Percentiles rank a stretch among this genome's conserved stretches.
Conservation (phyloP, 2,329 filamentous ascomycete genomes). For the Aureobasidium vineae region DNA sequence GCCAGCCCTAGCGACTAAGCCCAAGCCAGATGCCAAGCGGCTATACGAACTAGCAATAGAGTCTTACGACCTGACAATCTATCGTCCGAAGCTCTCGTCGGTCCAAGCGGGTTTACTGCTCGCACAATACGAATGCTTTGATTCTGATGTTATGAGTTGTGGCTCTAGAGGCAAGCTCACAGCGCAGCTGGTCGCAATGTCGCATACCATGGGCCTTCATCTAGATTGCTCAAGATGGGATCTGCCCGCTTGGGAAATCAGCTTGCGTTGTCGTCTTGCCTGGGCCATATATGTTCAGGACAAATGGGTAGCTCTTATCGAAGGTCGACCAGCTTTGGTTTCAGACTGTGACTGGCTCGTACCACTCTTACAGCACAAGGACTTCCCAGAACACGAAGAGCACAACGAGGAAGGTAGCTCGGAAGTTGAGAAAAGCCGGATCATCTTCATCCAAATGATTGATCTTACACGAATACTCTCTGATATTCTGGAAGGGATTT, state of each 20-base stretch:
- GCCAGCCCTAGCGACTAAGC: slow-evolving; percentile 49
- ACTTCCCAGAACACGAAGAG: slow-evolving; percentile 37
- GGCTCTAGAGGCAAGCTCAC: slow-evolving; percentile 35
- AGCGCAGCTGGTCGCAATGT: slow-evolving; percentile 41
- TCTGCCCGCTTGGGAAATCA: slow-evolving; percentile 36
- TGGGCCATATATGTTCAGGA: slow-evolving; percentile 37
- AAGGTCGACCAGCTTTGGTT: slow-evolving; percentile 35
- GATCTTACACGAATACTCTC: slow-evolving; percentile 32
- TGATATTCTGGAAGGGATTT: slow-evolving; percentile 31
- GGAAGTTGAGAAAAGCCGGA: slow-evolving; percentile 34
- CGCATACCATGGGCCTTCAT: slow-evolving; percentile 43
- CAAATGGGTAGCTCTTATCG: slow-evolving; percentile 34
- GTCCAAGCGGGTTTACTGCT: slow-evolving; percentile 44
- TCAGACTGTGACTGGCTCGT: slow-evolving; percentile 35
- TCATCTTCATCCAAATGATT: slow-evolving; percentile 37
- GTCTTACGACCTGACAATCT: slow-evolving; percentile 40
- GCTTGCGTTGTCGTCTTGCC: slow-evolving; percentile 35
- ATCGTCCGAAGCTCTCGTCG: slow-evolving; percentile 44
- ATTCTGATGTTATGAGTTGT: slow-evolving; percentile 30
- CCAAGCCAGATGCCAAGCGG: slow-evolving; percentile 44
- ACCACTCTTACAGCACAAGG: slow-evolving; percentile 30
- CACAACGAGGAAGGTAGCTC: slow-evolving; percentile 35
- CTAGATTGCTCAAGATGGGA: slow-evolving; percentile 35
- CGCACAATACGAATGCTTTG: slow-evolving; percentile 39
- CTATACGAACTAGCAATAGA: slow-evolving; percentile 41